phyloP scores from a whole-genome alignment of 345 rosid species.

The Camelina laxa region DNA sequence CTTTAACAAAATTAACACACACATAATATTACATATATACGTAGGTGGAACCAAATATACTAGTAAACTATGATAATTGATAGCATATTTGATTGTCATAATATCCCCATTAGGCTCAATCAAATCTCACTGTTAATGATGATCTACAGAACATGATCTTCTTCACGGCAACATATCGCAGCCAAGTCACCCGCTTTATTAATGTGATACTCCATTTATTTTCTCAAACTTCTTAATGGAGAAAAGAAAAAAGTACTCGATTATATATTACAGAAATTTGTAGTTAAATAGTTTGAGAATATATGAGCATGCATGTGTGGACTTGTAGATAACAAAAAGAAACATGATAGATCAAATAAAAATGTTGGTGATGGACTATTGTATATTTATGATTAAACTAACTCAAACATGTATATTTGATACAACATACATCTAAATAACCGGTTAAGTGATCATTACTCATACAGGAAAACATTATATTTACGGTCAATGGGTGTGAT shows the following conservation, averaged over 20 bases:
- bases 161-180: not conserved
- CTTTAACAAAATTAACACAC: too few species aligned
- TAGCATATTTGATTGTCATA: not conserved
- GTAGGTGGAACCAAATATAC: constrained; percentile 11
- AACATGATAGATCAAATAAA: not conserved
- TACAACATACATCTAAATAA: not conserved
- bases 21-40: not conserved
- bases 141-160: constrained; percentile 10
- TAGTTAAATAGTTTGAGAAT: not conserved
- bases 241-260: not conserved
- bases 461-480: not conserved
- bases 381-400: not conserved
- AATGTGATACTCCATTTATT: not conserved
- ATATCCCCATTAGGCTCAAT: not conserved
- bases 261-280: not conserved
- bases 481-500: constrained; percentile 7
- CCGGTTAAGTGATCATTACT: not conserved
- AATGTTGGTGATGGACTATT: not conserved
- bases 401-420: not conserved
- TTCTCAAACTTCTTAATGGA: not conserved
- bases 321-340: not conserved
- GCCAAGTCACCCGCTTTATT: not conserved
- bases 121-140: constrained; percentile 9
- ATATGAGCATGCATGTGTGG: not conserved
- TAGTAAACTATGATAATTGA: constrained; percentile 9